Evolutionary conservation across 306 rosid genomes (phyloP).

Genomic region (Cucurbita maxima): DNA sequence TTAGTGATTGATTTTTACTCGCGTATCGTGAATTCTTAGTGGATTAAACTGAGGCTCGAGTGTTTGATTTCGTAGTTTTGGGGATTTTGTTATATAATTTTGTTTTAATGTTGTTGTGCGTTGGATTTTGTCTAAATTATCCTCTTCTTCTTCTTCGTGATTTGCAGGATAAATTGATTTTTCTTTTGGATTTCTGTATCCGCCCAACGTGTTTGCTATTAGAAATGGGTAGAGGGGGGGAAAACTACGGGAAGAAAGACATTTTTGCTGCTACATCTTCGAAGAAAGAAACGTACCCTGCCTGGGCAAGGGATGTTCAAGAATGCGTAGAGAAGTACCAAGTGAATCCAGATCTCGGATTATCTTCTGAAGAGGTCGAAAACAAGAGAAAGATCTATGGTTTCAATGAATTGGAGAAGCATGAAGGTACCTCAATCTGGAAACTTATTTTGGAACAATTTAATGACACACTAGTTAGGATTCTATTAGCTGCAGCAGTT

Average conservation of each 20-base stretch:
- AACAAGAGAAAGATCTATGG: slow-evolving; percentile 43
- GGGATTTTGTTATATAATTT: not conserved
- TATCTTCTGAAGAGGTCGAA: slow-evolving; percentile 34
- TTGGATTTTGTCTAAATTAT: not conserved
- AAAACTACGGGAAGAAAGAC: slow-evolving; percentile 28
- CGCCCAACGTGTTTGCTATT: not conserved
- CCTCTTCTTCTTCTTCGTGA: not conserved
- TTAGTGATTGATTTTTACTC: not conserved
- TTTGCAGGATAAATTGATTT: not conserved
- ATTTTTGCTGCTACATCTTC: slow-evolving; percentile 11
- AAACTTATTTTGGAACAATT: slow-evolving; percentile 61
- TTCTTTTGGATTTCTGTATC: too few relatives aligned
- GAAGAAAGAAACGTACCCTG: slow-evolving; percentile 25
- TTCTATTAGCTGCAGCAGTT: slow-evolving; percentile 73
- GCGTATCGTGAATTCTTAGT: not conserved
- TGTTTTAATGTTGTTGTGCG: not conserved
- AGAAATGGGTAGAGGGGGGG: slow-evolving; percentile 31
- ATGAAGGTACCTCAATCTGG: slow-evolving; percentile 66
- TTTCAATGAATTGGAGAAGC: slow-evolving; percentile 68
- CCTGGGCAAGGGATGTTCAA: slow-evolving; percentile 50
- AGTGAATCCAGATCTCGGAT: slow-evolving; percentile 32
- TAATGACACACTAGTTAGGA: slow-evolving; percentile 73
- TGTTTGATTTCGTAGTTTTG: not conserved
- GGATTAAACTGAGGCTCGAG: not conserved
- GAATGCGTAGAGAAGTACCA: slow-evolving; percentile 55